Conservation (phyloP, 345 rosid genomes). For the Populus alba region DNA sequence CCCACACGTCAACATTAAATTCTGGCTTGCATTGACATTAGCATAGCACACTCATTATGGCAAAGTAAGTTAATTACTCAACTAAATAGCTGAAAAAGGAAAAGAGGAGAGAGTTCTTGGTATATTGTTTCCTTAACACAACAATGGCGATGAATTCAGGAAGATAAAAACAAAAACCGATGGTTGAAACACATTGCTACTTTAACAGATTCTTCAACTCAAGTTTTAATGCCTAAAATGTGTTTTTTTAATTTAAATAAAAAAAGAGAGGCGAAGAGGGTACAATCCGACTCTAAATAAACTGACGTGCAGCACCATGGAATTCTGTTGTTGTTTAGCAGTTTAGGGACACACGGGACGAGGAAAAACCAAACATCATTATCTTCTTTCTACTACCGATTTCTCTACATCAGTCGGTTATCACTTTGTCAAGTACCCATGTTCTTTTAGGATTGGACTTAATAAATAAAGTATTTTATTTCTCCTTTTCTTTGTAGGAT, state of each 20-base stretch:
- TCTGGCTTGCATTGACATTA: no score
- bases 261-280: not conserved
- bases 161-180: no score
- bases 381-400: slow-evolving; percentile 13
- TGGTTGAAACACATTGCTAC: no score
- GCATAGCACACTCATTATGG: no score
- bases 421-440: slow-evolving; percentile 42
- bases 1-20: no score
- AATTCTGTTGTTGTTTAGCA: slow-evolving; percentile 19
- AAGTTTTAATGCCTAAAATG: not conserved
- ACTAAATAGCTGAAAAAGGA: no score
- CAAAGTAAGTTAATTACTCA: no score
- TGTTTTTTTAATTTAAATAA: no score
- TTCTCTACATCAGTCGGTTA: slow-evolving; percentile 33
- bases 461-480: not conserved
- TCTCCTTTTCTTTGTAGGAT: no score
- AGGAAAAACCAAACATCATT: slow-evolving; percentile 28
- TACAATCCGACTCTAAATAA: slow-evolving; percentile 24
- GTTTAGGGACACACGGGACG: slow-evolving; percentile 19
- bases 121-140: no score
- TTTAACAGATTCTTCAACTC: not conserved
- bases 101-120: no score
- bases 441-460: slow-evolving; percentile 9
- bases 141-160: no score
- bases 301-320: slow-evolving; percentile 35